These are phyloP conservation scores for Suhomyces anneliseae DNA, from an alignment of 1,139 yeast species.

Conservation along the genomic window DNA sequence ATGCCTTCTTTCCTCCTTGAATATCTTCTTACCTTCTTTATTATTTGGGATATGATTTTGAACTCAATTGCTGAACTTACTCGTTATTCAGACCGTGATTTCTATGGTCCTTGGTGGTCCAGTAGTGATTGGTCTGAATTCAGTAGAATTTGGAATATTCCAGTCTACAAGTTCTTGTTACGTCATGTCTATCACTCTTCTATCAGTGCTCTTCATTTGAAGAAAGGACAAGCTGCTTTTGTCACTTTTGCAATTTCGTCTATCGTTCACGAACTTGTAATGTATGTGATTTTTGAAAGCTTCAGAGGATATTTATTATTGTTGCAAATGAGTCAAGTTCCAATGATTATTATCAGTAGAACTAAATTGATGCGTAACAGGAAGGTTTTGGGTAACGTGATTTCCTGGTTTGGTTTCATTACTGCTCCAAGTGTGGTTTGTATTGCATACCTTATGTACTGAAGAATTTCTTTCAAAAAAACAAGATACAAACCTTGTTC, in stretches of 20 bases:
- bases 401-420: conserved; percentile 92
- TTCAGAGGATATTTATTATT: conserved; percentile 76
- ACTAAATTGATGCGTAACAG: conserved; percentile 52
- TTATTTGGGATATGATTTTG: conserved; percentile 93
- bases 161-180: conserved; percentile 87
- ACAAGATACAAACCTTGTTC: neutral
- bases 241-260: conserved; percentile 83
- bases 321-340: conserved; percentile 83
- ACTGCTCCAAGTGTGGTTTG: conserved; percentile 90
- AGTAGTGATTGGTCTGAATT: conserved; percentile 92
- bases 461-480: neutral
- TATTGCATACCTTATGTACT: conserved; percentile 78
- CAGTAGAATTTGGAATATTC: conserved; percentile 91
- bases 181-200: conserved; percentile 95
- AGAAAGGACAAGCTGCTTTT: conserved; percentile 68
- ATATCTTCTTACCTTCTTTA: conserved; percentile 76
- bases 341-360: conserved; percentile 56
- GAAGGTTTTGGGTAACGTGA: conserved; percentile 69
- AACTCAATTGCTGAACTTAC: conserved; percentile 89
- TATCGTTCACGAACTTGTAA: conserved; percentile 83
- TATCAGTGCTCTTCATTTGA: conserved; percentile 70
- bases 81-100: conserved; percentile 82
- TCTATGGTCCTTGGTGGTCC: conserved; percentile 98
- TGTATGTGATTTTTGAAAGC: conserved; percentile 82
- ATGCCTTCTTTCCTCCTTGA: conserved; percentile 76